Percentiles rank a stretch among this genome's conserved stretches.
Evolutionary conservation across 1,284 basidiomycete genomes (phyloP).

Genomic region (Pseudozyma flocculosa): DNA sequence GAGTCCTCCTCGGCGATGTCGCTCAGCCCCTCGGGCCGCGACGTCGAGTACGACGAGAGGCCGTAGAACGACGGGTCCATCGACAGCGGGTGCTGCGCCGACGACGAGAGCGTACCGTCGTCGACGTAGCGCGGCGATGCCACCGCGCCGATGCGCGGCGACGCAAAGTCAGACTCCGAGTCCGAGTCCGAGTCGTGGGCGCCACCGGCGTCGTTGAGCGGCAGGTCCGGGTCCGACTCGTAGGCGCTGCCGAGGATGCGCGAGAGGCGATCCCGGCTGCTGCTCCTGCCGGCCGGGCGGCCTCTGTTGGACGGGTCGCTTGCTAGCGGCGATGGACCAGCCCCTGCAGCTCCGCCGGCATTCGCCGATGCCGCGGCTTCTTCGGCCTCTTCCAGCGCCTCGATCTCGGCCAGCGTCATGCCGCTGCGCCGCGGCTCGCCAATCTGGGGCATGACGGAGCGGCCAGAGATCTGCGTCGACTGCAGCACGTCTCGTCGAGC

Average conservation of each 20-base stretch:
- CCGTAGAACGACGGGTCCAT: slow-evolving; percentile 38
- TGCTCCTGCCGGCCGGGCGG: too few relatives aligned
- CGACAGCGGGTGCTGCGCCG: neutral
- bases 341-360: too few relatives aligned
- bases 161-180: too few relatives aligned
- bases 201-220: neutral
- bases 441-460: neutral
- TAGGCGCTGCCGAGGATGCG: too few relatives aligned
- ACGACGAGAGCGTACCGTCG: slow-evolving; percentile 11
- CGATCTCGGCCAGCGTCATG: neutral
- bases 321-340: too few relatives aligned
- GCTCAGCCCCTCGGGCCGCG: slow-evolving; percentile 36
- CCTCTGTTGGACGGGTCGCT: too few relatives aligned
- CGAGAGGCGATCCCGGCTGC: too few relatives aligned
- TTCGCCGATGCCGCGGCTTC: too few relatives aligned
- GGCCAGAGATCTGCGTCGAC: neutral
- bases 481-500: too few relatives aligned
- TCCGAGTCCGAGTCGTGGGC: slow-evolving; percentile 8
- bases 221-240: too few relatives aligned
- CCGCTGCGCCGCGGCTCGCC: neutral
- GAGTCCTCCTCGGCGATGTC: slow-evolving; percentile 49
- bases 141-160: too few relatives aligned
- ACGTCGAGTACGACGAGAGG: slow-evolving; percentile 33
- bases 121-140: slow-evolving; percentile 18
- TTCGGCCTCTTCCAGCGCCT: too few relatives aligned